Evolutionary conservation across 768 basidiomycete species (phyloP).

Genomic region (Russula compacta): DNA sequence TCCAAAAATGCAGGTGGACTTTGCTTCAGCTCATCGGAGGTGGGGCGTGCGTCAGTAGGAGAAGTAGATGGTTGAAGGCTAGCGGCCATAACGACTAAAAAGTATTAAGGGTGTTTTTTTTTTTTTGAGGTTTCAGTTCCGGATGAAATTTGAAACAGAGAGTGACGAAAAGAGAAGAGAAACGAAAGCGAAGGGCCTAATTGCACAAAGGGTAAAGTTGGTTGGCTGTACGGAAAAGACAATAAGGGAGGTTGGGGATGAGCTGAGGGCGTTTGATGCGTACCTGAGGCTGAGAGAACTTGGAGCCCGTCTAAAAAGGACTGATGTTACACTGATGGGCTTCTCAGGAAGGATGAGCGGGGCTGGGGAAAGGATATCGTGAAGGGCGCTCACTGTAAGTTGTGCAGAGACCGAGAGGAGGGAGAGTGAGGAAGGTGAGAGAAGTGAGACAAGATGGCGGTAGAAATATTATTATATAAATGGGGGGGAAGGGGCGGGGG

Average conservation of each 20-base stretch:
- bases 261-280: slow-evolving; percentile 19
- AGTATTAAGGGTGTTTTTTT: slow-evolving; percentile 29
- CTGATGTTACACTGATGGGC: slow-evolving; percentile 72
- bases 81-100: slow-evolving; percentile 55
- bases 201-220: slow-evolving; percentile 58
- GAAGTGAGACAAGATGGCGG: slow-evolving; percentile 1
- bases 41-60: slow-evolving; percentile 61
- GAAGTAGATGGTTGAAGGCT: slow-evolving; percentile 61
- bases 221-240: slow-evolving; percentile 29
- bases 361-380: slow-evolving; percentile 1
- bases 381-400: slow-evolving; percentile 11
- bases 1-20: slow-evolving; percentile 90
- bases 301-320: slow-evolving; percentile 68
- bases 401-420: slow-evolving; percentile 11
- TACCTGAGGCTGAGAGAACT: slow-evolving; percentile 51
- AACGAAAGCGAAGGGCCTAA: slow-evolving; percentile 38
- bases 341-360: slow-evolving; percentile 15
- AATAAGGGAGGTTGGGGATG: slow-evolving; percentile 21
- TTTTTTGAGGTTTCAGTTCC: slow-evolving; percentile 36
- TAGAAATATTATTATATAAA: slow-evolving; percentile 18
- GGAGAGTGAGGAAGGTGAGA: slow-evolving; percentile 10
- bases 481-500: slow-evolving; percentile 4
- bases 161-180: slow-evolving; percentile 32
- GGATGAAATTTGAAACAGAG: slow-evolving; percentile 39
- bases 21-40: slow-evolving; percentile 67